Base-by-base conservation (phyloP, 768 basidiomycete genomes). In the Leccinum disarticulatum region DNA sequence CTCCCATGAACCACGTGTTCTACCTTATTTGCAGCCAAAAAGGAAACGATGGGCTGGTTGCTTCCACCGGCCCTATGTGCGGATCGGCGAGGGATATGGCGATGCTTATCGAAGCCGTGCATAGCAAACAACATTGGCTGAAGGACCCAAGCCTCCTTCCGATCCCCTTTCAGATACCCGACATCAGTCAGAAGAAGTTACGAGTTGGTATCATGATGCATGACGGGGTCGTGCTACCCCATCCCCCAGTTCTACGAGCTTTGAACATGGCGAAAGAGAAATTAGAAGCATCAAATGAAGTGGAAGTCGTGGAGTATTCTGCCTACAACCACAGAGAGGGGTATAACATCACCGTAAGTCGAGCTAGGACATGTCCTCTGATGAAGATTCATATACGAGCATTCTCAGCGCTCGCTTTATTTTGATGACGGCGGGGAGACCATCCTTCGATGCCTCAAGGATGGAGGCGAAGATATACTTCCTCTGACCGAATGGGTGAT, bases 241-340 rank as follows among this genome's bases (percentile, higher is more conserved):
- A 75, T 11, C 78, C 81, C 19, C 81, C 82, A 0, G 66, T 77
- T 35, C 55, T 64, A 14, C 73, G 82, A 6, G 81, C 79, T 4
- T 59, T 84, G 56, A 66, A 75, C 31, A 56, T 73, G 22, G 68
- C 70, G 2, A 77, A 74, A 59, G 68, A 63, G 30, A 78, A 74
- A 15, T 65, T 83, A 41, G 65, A 64, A 41, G 69, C 67, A 0
- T 72, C 75, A 13, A 60, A 68, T 3, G 69, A 62, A 54, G 76
- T 73, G 54, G 76, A 75, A 59, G 71, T 80, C 50, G 60, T 75
- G 13, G 70, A 71, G 33, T 82, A 78, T 56, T 25, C 43, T 15
- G 75, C 78, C 4, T 70, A 68, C 60, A 65, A 73, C 19, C 79
- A 81, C 35, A 57, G 69, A 30, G 70, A 72, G 25, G 74, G 73